Percentiles rank a stretch among this genome's conserved stretches.
phyloP scores from a whole-genome alignment of 2,329 filamentous ascomycete genomes.

The Fonsecaea pedrosoi region DNA sequence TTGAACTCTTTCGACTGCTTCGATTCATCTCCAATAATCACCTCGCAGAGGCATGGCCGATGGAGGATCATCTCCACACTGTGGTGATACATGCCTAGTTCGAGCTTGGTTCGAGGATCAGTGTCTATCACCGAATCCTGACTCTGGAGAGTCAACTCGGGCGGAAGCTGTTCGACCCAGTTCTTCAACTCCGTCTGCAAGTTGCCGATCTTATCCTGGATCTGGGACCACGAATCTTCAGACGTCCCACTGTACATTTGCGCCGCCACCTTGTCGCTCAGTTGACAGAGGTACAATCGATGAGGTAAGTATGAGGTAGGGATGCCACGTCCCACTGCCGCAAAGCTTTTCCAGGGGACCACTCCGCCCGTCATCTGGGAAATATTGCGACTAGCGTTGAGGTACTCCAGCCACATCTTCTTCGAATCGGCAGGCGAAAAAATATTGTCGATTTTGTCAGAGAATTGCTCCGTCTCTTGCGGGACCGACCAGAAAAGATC shows the following conservation, averaged over 20 bases:
- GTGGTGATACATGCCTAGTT: conserved; percentile 40
- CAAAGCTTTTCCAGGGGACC: conserved; percentile 31
- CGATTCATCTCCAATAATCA: conserved; percentile 40
- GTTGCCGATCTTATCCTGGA: conserved; percentile 30
- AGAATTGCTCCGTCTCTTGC: background rate
- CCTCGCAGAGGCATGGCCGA: conserved; percentile 42
- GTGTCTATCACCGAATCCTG: conserved; percentile 8
- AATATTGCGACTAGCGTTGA: conserved; percentile 19
- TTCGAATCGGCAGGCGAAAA: conserved; percentile 11
- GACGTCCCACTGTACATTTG: conserved; percentile 26
- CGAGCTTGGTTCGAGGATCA: conserved; percentile 35
- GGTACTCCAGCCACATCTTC: conserved; percentile 29
- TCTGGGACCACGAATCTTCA: conserved; percentile 30
- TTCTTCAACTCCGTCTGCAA: conserved; percentile 31
- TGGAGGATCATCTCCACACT: conserved; percentile 42
- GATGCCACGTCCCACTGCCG: conserved; percentile 22
- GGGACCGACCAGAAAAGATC: conserved; percentile 9
- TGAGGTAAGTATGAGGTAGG: conserved; percentile 27
- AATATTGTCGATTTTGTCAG: background rate
- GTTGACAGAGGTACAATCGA: conserved; percentile 25
- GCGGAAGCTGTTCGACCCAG: conserved; percentile 30
- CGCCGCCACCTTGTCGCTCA: conserved; percentile 34
- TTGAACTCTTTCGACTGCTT: conserved; percentile 32
- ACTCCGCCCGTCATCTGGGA: conserved; percentile 27
- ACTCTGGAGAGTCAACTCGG: conserved; percentile 26